Conservation (phyloP, 73 alveolate species). For the Blepharisma stoltei region DNA sequence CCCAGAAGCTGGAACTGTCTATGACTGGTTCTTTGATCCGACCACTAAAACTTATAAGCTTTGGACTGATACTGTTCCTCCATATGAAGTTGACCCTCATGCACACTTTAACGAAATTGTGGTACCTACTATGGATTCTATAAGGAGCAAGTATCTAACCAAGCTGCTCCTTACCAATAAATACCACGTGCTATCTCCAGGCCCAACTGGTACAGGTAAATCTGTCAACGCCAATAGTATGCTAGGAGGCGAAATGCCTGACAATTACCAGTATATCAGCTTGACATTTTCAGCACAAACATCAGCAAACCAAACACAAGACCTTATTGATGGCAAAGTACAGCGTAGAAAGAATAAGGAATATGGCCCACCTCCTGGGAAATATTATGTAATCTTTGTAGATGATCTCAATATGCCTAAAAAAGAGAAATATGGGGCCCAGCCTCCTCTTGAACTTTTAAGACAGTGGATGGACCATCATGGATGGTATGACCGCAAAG, state of each 20-base stretch:
- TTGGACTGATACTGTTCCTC: constrained; percentile 85
- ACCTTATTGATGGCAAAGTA: constrained; percentile 91
- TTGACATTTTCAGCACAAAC: constrained; percentile 98
- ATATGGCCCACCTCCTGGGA: constrained; percentile 99
- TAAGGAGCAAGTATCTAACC: constrained; percentile 89
- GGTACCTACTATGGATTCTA: constrained; percentile 99
- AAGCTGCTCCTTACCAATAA: constrained; percentile 84
- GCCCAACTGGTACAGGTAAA: constrained; percentile 99
- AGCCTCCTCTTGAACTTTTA: constrained; percentile 99
- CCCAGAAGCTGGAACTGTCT: constrained; percentile 71
- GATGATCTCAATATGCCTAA: constrained; percentile 99
- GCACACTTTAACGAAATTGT: constrained; percentile 93
- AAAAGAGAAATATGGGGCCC: constrained; percentile 99
- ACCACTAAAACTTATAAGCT: constrained; percentile 74
- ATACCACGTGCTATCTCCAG: constrained; percentile 97
- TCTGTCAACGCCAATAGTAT: constrained; percentile 94
- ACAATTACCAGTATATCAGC: constrained; percentile 82
- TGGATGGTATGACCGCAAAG: constrained; percentile 99
- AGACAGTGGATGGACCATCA: constrained; percentile 99
- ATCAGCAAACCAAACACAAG: constrained; percentile 96
- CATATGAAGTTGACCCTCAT: constrained; percentile 82
- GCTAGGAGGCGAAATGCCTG: constrained; percentile 95
- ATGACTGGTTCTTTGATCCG: constrained; percentile 77
- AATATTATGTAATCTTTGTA: constrained; percentile 96
- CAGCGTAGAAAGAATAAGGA: constrained; percentile 96